Percentiles rank a stretch among this genome's conserved stretches.
These are phyloP conservation scores for Aegilops speltoides DNA, from an alignment of 176 grass and related monocot genomes.

Conservation along the genomic window DNA sequence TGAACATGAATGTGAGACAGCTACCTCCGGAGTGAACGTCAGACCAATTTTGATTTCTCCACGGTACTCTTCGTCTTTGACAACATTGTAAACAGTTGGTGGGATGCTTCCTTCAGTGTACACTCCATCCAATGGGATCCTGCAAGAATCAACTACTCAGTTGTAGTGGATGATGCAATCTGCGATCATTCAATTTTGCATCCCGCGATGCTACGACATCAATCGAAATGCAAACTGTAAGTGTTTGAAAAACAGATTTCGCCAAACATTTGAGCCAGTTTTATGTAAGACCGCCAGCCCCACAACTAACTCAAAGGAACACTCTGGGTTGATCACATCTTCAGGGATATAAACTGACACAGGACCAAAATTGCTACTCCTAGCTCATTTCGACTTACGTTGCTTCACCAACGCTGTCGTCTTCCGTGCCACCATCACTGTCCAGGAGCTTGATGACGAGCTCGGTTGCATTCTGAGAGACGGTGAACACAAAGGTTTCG, in stretches of 20 bases:
- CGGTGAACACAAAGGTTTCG: conserved; percentile 73
- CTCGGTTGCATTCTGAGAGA: conserved; percentile 47
- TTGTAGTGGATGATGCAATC: background rate
- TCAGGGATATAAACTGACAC: background rate
- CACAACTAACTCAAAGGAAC: background rate
- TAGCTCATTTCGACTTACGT: conserved; percentile 43
- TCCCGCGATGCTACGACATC: background rate
- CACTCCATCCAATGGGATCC: conserved; percentile 57
- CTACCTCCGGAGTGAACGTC: conserved; percentile 63
- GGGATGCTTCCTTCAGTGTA: conserved; percentile 58
- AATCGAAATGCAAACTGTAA: background rate
- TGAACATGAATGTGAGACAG: conserved; percentile 1
- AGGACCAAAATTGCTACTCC: background rate
- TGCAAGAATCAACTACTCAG: conserved; percentile 7
- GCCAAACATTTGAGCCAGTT: background rate
- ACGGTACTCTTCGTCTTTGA: conserved; percentile 77
- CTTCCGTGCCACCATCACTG: conserved; percentile 53
- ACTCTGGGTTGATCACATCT: background rate
- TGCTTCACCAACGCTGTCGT: conserved; percentile 77
- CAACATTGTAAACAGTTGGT: conserved; percentile 61
- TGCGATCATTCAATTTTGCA: background rate
- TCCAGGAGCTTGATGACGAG: conserved; percentile 78
- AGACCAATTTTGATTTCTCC: conserved; percentile 84
- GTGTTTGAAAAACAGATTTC: background rate
- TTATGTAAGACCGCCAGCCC: background rate